A percentile compares a stretch with the other conserved stretches of the same genome.
These are phyloP conservation scores for Termitomyces bulborhizus DNA, from an alignment of 768 basidiomycete genomes.

Conservation along the genomic window DNA sequence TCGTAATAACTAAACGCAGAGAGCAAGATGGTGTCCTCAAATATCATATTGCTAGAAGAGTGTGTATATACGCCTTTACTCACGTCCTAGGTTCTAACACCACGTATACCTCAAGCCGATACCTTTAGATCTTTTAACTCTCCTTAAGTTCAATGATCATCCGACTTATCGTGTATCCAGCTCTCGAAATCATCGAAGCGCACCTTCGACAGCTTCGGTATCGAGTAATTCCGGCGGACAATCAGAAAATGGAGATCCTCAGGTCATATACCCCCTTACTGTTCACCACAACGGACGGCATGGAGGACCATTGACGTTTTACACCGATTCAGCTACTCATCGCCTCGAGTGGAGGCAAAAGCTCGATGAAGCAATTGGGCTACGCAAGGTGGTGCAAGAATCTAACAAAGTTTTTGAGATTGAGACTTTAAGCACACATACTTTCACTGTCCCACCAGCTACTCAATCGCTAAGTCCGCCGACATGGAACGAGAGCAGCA, in stretches of 20 bases:
- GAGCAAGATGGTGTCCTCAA: slow-evolving; percentile 69
- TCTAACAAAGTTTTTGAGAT: slow-evolving; percentile 94
- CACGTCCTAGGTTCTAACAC: not conserved
- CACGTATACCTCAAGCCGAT: slow-evolving; percentile 55
- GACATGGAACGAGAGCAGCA: slow-evolving; percentile 66
- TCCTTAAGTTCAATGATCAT: slow-evolving; percentile 75
- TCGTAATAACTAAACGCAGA: slow-evolving; percentile 79
- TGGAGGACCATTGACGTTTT: slow-evolving; percentile 79
- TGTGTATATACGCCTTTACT: slow-evolving; percentile 27
- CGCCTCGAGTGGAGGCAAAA: slow-evolving; percentile 87
- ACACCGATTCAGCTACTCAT: slow-evolving; percentile 67
- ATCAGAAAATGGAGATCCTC: slow-evolving; percentile 54
- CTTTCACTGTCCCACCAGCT: slow-evolving; percentile 71
- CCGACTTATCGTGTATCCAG: slow-evolving; percentile 64
- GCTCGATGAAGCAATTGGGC: slow-evolving; percentile 82
- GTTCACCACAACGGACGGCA: slow-evolving; percentile 84
- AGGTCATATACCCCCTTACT: slow-evolving; percentile 77
- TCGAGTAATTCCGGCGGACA: slow-evolving; percentile 17
- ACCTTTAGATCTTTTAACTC: slow-evolving; percentile 80
- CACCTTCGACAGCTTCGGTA: slow-evolving; percentile 11
- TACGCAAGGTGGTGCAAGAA: slow-evolving; percentile 85
- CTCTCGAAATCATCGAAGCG: slow-evolving; percentile 53
- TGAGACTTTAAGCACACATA: slow-evolving; percentile 82
- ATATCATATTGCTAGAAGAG: slow-evolving; percentile 74
- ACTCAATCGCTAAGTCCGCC: slow-evolving; percentile 37